Conservation (phyloP, 306 rosid species). For the Begonia loranthoides region DNA sequence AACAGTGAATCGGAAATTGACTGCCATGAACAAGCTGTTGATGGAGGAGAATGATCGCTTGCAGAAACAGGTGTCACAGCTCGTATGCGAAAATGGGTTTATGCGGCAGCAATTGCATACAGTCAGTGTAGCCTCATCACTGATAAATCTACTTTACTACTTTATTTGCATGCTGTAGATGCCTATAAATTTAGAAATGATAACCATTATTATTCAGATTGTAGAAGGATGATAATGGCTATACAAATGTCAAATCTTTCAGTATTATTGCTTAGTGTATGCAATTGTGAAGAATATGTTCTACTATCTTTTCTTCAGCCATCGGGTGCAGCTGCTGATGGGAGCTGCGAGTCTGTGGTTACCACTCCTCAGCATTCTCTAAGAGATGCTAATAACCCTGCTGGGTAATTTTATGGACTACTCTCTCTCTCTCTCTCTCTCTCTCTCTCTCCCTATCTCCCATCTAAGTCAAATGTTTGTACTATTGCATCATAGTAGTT, state of each 20-base stretch:
- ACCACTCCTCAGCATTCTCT: slow-evolving; percentile 69
- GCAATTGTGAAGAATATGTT: too few relatives aligned
- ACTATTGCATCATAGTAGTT: background rate
- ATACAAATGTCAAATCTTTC: too few relatives aligned
- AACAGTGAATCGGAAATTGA: slow-evolving; percentile 69
- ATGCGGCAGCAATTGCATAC: slow-evolving; percentile 85
- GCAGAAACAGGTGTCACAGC: slow-evolving; percentile 98
- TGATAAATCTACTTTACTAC: background rate
- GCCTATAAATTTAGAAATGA: too few relatives aligned
- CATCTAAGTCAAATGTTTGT: background rate
- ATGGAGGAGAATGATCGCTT: slow-evolving; percentile 98
- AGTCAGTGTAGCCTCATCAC: slow-evolving; percentile 26
- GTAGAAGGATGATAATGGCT: background rate
- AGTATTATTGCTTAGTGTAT: too few relatives aligned
- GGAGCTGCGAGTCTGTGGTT: slow-evolving; percentile 78
- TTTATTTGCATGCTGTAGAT: too few relatives aligned
- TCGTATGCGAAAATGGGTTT: slow-evolving; percentile 77
- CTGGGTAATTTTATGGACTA: slow-evolving; percentile 55
- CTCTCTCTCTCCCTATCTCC: background rate
- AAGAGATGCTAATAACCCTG: slow-evolving; percentile 92
- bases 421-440: slow-evolving; percentile 1
- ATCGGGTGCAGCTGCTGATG: slow-evolving; percentile 70
- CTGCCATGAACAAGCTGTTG: slow-evolving; percentile 91
- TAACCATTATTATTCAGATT: background rate
- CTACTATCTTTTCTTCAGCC: slow-evolving; percentile 29